phyloP scores from a whole-genome alignment of 1,284 basidiomycete genomes.

The Ceratobasidium sp. region DNA sequence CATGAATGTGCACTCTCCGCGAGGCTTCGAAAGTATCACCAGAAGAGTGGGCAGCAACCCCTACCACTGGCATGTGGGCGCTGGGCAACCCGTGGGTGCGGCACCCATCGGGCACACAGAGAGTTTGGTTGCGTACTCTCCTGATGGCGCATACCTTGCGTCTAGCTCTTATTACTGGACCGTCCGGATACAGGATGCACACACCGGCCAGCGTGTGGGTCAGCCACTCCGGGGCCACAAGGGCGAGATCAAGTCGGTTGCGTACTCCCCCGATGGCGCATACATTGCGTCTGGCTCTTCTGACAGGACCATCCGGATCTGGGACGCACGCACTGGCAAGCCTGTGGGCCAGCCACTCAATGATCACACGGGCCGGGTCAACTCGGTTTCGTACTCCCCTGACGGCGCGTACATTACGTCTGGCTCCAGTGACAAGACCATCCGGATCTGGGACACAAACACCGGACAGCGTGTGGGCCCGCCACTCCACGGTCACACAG shows the following conservation, averaged over 20 bases:
- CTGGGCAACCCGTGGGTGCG: too few species aligned
- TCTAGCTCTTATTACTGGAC: conserved; percentile 13
- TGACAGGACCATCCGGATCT: background rate
- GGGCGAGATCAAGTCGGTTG: background rate
- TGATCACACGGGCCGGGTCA: background rate
- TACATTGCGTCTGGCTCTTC: background rate
- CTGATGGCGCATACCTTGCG: conserved; percentile 5
- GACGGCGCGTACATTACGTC: background rate
- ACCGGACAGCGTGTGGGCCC: too few species aligned
- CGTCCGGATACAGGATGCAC: conserved; percentile 10
- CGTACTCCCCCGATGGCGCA: background rate
- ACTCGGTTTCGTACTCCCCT: background rate
- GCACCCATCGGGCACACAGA: background rate
- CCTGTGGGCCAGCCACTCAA: background rate
- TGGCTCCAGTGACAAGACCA: too few species aligned
- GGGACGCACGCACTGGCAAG: background rate
- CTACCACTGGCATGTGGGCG: background rate
- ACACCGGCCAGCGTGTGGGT: background rate
- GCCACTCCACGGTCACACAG: too few species aligned
- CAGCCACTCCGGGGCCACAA: background rate
- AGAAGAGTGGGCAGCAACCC: too few species aligned
- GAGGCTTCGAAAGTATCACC: too few species aligned
- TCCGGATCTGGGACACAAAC: too few species aligned
- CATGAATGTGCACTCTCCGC: too few species aligned
- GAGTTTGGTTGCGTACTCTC: conserved; percentile 28